Conservation (phyloP, 371 early-diverging fungal genomes). For the Chytridium lagenaria region DNA sequence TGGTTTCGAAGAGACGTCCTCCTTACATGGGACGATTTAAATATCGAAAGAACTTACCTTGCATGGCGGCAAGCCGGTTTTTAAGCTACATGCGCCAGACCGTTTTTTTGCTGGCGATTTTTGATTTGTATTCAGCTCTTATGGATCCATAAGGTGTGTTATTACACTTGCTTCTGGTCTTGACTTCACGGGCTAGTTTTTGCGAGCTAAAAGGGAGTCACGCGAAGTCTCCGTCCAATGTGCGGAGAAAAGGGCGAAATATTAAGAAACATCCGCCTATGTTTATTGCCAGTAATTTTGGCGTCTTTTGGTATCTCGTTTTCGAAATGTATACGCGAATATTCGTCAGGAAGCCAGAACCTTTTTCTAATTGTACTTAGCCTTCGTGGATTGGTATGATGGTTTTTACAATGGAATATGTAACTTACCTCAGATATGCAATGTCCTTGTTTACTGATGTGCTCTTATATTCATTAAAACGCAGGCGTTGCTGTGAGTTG, state of each 20-base stretch:
- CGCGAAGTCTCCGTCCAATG: neutral
- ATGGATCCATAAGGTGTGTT: neutral
- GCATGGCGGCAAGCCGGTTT: neutral
- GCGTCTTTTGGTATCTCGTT: neutral
- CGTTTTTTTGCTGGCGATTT: neutral
- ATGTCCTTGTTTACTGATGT: too few relatives aligned
- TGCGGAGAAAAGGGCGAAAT: neutral
- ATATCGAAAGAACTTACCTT: neutral
- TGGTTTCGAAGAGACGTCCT: neutral
- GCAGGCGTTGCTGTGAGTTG: neutral
- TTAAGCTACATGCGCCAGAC: neutral
- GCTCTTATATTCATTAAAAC: neutral
- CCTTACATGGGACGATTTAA: neutral
- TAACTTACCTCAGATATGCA: too few relatives aligned
- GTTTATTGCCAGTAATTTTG: neutral
- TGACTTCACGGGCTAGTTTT: neutral
- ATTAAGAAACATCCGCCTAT: neutral
- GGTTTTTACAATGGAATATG: too few relatives aligned
- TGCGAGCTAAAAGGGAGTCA: neutral
- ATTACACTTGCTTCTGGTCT: neutral
- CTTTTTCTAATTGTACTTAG: neutral
- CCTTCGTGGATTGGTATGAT: neutral
- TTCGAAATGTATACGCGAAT: neutral
- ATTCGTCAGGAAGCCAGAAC: neutral
- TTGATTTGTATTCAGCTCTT: constrained; percentile 3